Evolutionary conservation across 352 stramenopile genomes (phyloP).

Genomic region (Phytophthora multivora): DNA sequence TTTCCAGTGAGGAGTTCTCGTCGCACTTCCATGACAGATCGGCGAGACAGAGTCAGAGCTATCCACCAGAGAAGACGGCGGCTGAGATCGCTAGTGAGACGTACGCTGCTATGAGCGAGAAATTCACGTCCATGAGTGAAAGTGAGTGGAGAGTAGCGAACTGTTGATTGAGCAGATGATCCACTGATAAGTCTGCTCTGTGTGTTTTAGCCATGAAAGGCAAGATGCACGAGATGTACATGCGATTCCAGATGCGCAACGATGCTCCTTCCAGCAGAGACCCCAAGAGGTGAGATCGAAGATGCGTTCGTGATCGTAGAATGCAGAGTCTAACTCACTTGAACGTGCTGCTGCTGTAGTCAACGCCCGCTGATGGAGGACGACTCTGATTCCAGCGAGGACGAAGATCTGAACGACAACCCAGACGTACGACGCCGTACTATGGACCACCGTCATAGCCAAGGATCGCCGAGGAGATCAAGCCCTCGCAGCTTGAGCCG

Average conservation of each 20-base stretch:
- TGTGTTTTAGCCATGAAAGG: constrained; percentile 64
- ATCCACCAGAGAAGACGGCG: constrained; percentile 65
- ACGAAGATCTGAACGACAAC: constrained; percentile 57
- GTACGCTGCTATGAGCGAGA: constrained; percentile 67
- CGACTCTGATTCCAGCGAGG: constrained; percentile 74
- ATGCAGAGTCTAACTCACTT: not conserved
- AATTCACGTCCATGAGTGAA: constrained; percentile 82
- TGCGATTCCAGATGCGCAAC: constrained; percentile 77
- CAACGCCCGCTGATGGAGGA: constrained; percentile 74
- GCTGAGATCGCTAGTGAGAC: constrained; percentile 77
- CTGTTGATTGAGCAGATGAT: not conserved
- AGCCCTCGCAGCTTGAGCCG: constrained; percentile 25
- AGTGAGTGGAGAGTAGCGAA: constrained; percentile 14
- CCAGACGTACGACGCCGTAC: constrained; percentile 49
- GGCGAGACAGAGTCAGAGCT: constrained; percentile 17
- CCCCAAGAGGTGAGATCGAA: constrained; percentile 55
- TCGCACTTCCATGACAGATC: constrained; percentile 60
- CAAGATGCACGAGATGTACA: constrained; percentile 85
- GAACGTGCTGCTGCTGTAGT: constrained; percentile 33
- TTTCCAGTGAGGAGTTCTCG: constrained; percentile 76
- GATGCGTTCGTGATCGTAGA: not conserved
- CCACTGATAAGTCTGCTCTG: constrained; percentile 5
- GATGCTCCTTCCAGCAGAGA: constrained; percentile 55
- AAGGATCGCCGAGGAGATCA: constrained; percentile 32
- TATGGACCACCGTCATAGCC: constrained; percentile 29